Percentiles rank a stretch among this genome's conserved stretches.
Evolutionary conservation across 345 rosid species (phyloP).

Genomic region (Ceriops zippeliana): DNA sequence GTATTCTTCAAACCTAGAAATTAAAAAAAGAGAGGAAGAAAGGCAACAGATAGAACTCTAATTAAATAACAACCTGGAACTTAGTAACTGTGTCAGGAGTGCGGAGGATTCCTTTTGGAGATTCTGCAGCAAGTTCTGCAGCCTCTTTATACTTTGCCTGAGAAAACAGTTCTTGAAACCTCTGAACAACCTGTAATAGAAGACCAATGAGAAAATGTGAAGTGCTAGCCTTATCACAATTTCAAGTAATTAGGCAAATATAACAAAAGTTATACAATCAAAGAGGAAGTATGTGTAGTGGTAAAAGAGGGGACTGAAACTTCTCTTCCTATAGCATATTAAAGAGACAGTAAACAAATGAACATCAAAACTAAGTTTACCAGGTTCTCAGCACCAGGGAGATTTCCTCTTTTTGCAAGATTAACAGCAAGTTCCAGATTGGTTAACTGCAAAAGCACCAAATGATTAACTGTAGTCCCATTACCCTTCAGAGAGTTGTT

Average conservation of each 20-base stretch:
- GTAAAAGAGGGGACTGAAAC: not conserved
- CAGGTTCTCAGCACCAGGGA: conserved; percentile 99
- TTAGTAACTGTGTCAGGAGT: conserved; percentile 97
- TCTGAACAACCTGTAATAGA: conserved; percentile 80
- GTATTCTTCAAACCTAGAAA: not conserved
- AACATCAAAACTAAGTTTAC: conserved; percentile 32
- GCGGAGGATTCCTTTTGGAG: conserved; percentile 95
- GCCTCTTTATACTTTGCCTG: conserved; percentile 99
- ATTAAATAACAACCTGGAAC: conserved; percentile 66
- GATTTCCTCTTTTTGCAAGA: conserved; percentile 99
- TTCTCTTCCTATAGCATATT: not conserved
- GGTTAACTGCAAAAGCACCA: conserved; percentile 54
- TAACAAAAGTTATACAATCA: not conserved
- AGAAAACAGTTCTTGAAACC: conserved; percentile 94
- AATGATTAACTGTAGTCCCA: not conserved
- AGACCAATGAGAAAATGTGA: not conserved
- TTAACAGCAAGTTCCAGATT: conserved; percentile 98
- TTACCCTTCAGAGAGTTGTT: not conserved
- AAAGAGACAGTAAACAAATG: not conserved
- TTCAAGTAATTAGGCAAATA: not conserved
- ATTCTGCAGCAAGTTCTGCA: conserved; percentile 99
- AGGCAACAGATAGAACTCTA: not conserved
- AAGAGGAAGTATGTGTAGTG: not conserved
- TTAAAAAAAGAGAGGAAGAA: not conserved
- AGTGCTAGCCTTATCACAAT: not conserved